Evolutionary conservation across 2,329 filamentous ascomycete genomes (phyloP), one percentile per base, ranked within the genome.

Genomic region (Xylariales sp.): DNA sequence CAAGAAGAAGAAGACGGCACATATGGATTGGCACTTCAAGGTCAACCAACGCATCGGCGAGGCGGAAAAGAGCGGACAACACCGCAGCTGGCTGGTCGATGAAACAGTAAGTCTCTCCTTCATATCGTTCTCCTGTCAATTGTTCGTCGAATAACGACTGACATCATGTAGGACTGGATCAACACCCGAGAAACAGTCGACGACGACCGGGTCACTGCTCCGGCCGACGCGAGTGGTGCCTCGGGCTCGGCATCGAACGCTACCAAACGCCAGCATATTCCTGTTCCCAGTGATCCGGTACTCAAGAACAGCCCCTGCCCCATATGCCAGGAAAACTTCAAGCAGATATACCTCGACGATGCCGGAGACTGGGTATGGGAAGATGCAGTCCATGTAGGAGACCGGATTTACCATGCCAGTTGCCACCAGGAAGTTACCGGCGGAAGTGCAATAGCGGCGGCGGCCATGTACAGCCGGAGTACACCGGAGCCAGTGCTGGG

Each of bases 11-110:
- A 97, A 97, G 68, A 87, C 84, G 18, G 81, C 84, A 3, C 93
- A 98, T 60, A 83, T 98, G 72, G 93, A 98, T 64, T 98, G 93
- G 93, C 93, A 98, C 64, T 98, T 98, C 68, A 83, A 85, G 43
- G 90, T 91, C 18, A 91, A 96, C 57, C 86, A 90, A 56, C 84
- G 89, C 33, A 88, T 94, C 65, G 82, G 82, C 3, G 91, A 97
- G 52, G 84, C 86, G 11, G 82, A 88, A 56, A 91, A 88, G 60
- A 79, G 88, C 46, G 89, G 87, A 22, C 86, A 94, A 53, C 90
- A 94, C 57, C 83, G 93, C 24, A 94, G 88, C 62, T 97, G 89
- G 88, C 96, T 95, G 60, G 82, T 95, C 36, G 88, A 94, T 56
- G 87, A 95, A 67, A 74, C 83, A 67, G 85, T 88, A 73, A 67